phyloP scores from a whole-genome alignment of 495 filamentous ascomycete species.

The Thermothielavioides terrestris region DNA sequence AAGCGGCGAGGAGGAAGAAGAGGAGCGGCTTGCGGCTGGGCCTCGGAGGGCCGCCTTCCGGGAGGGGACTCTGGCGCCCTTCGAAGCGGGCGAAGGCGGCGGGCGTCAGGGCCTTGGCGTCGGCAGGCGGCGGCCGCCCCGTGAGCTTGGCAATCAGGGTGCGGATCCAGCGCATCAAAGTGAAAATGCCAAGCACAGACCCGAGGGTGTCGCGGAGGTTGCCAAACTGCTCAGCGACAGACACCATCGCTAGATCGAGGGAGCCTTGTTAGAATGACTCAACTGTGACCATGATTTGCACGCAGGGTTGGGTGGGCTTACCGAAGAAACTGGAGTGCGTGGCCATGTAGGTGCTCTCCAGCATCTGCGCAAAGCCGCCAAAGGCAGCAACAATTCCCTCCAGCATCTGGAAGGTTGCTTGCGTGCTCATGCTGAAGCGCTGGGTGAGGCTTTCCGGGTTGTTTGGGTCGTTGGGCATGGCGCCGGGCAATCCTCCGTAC shows the following conservation, averaged over 20 bases:
- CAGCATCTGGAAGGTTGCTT: constrained; percentile 97
- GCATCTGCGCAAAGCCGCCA: constrained; percentile 97
- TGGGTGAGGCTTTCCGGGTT: constrained; percentile 89
- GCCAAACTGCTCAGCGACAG: constrained; percentile 93
- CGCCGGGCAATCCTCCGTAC: constrained; percentile 48
- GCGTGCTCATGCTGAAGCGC: constrained; percentile 82
- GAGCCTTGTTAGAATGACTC: constrained; percentile 17
- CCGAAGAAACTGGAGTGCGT: constrained; percentile 98
- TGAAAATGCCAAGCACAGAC: constrained; percentile 91
- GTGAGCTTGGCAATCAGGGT: constrained; percentile 87
- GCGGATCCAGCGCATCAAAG: constrained; percentile 85
- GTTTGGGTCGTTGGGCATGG: constrained; percentile 63
- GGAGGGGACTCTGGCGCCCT: constrained; percentile 38
- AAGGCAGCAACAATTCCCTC: constrained; percentile 98
- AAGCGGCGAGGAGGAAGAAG: constrained; percentile 89
- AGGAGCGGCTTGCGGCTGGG: constrained; percentile 91
- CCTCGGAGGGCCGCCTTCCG: constrained; percentile 45
- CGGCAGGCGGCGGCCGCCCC: constrained; percentile 82
- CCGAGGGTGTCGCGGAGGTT: constrained; percentile 91
- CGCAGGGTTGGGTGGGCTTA: constrained; percentile 38
- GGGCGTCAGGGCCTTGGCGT: constrained; percentile 77
- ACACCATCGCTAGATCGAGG: constrained; percentile 80
- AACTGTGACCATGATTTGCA: background rate
- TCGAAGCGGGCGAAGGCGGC: constrained; percentile 84
- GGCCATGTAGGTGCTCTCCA: constrained; percentile 99